phyloP scores from a whole-genome alignment of 139 green algal species.

The Dunaliella sp. region DNA sequence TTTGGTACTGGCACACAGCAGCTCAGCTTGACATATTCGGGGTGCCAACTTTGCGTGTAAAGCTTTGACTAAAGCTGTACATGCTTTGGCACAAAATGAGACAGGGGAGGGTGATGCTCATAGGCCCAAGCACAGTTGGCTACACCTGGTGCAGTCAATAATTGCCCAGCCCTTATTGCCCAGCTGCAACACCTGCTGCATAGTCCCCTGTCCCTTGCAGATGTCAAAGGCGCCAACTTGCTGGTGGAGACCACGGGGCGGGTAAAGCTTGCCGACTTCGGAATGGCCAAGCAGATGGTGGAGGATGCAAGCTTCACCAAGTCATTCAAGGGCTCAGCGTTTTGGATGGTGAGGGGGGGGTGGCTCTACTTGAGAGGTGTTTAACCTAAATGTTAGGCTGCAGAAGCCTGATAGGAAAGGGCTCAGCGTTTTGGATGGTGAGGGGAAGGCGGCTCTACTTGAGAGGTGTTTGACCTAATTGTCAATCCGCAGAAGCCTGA shows the following conservation, averaged over 20 bases:
- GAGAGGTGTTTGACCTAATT: background rate
- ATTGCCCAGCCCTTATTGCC: background rate
- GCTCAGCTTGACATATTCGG: background rate
- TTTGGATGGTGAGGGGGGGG: constrained; percentile 77
- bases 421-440: constrained; percentile 91
- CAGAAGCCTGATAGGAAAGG: too few species aligned
- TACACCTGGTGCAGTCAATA: background rate
- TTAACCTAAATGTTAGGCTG: background rate
- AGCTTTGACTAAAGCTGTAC: too few species aligned
- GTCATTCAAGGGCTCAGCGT: constrained; percentile 86
- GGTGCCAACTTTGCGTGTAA: too few species aligned
- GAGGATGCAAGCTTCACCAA: constrained; percentile 55
- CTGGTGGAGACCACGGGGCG: constrained; percentile 61
- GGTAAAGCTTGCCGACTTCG: constrained; percentile 84
- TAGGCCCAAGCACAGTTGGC: too few species aligned
- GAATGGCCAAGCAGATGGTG: constrained; percentile 66
- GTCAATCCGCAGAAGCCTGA: background rate
- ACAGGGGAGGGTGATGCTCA: background rate
- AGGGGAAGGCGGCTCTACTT: background rate
- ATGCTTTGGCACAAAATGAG: background rate
- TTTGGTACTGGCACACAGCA: background rate
- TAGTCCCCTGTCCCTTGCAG: constrained; percentile 15
- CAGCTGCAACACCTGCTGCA: background rate
- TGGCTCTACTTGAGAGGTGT: background rate
- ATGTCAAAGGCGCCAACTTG: constrained; percentile 74